These are phyloP conservation scores for Rhododendron henanense DNA, from an alignment of 148 eudicot genomes.

Conservation along the genomic window DNA sequence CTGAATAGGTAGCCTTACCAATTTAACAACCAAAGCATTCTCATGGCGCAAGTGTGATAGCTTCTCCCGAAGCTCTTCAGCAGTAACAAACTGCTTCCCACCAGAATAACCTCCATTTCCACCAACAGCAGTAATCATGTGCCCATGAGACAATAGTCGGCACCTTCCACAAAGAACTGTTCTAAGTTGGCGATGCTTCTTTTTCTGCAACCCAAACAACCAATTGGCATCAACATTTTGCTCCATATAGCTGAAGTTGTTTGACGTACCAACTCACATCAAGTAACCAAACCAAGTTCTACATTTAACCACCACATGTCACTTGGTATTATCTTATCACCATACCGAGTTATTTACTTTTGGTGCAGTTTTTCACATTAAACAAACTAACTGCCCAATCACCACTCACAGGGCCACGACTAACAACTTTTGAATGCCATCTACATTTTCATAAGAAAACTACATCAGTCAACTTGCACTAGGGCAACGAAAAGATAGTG, in stretches of 20 bases:
- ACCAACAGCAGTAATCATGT: slow-evolving; percentile 96
- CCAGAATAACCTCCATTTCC: slow-evolving; percentile 98
- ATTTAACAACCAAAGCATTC: slow-evolving; percentile 85
- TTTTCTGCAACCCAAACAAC: slow-evolving; percentile 52
- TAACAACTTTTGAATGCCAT: neutral
- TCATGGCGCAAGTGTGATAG: slow-evolving; percentile 87
- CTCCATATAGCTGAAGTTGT: neutral
- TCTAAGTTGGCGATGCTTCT: slow-evolving; percentile 84
- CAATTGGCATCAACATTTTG: neutral
- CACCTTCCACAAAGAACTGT: slow-evolving; percentile 89
- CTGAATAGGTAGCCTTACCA: slow-evolving; percentile 35
- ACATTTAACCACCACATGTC: neutral
- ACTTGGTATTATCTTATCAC: neutral
- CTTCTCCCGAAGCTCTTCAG: slow-evolving; percentile 88
- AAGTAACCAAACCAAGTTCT: neutral
- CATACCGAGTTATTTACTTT: neutral
- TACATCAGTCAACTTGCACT: no score
- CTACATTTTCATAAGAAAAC: neutral
- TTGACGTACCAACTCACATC: neutral
- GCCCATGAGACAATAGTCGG: slow-evolving; percentile 87
- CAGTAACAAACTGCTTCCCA: slow-evolving; percentile 89
- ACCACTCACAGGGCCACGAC: neutral
- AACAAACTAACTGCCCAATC: neutral
- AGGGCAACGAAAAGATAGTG: neutral
- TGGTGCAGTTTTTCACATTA: neutral